Conservation (phyloP, 352 stramenopile species). For the Globisporangium yorkense region DNA sequence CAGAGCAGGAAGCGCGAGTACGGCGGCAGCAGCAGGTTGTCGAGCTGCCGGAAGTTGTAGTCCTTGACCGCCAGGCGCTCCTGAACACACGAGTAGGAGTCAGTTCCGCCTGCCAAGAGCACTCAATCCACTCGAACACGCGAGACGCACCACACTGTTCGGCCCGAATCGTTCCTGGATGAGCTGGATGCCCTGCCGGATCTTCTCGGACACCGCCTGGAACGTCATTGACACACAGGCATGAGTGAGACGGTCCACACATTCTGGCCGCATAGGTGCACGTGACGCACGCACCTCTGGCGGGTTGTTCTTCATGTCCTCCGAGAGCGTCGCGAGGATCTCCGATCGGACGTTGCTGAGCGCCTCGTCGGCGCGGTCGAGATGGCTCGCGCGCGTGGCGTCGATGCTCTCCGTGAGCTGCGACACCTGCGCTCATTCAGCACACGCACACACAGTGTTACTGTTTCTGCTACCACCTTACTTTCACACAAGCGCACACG, state of each 20-base stretch:
- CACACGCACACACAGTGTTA: background rate
- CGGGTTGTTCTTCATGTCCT: slow-evolving; percentile 64
- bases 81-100: slow-evolving; percentile 7
- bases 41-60: slow-evolving; percentile 87
- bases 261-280: background rate
- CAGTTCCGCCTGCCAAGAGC: background rate
- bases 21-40: slow-evolving; percentile 79
- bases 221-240: slow-evolving; percentile 1
- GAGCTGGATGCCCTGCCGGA: slow-evolving; percentile 69
- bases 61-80: slow-evolving; percentile 84
- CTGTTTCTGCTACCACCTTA: background rate
- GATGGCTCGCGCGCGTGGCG: slow-evolving; percentile 60
- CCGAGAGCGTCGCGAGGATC: slow-evolving; percentile 57
- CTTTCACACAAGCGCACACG: background rate
- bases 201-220: slow-evolving; percentile 55
- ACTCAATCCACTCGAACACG: background rate
- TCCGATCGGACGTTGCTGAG: slow-evolving; percentile 73
- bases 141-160: slow-evolving; percentile 56
- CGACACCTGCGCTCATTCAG: slow-evolving; percentile 38
- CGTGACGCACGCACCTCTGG: slow-evolving; percentile 28
- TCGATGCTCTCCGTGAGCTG: slow-evolving; percentile 87
- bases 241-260: background rate
- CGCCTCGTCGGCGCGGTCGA: slow-evolving; percentile 71
- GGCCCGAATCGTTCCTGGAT: slow-evolving; percentile 81
- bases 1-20: slow-evolving; percentile 88